Conservation (phyloP, 495 filamentous ascomycete genomes). For the Xylaria intraflava region DNA sequence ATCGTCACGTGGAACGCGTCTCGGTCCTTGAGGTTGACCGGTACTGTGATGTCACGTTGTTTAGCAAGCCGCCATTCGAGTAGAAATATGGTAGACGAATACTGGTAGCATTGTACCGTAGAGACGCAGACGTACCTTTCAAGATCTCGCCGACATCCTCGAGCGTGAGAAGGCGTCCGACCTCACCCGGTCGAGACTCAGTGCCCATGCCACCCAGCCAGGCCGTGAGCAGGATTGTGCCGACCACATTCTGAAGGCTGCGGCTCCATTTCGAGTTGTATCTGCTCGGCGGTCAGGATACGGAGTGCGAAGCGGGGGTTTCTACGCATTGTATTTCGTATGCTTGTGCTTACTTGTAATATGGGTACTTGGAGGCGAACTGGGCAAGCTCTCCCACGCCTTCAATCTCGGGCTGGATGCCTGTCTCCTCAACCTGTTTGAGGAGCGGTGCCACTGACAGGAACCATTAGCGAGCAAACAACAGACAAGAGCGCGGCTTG, state of each 20-base stretch:
- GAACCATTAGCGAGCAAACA: slow-evolving; percentile 10
- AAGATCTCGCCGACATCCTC: slow-evolving; percentile 78
- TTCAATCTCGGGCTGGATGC: slow-evolving; percentile 50
- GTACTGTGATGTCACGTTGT: slow-evolving; percentile 51
- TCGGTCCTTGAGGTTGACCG: slow-evolving; percentile 82
- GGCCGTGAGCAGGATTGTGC: slow-evolving; percentile 62
- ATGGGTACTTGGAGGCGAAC: slow-evolving; percentile 76
- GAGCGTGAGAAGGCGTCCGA: slow-evolving; percentile 70
- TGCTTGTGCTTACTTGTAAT: slow-evolving; percentile 73
- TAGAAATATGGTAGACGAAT: too few species aligned
- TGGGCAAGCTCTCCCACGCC: slow-evolving; percentile 54
- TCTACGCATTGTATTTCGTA: not conserved
- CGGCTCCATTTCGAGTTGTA: slow-evolving; percentile 82
- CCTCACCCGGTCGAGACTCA: slow-evolving; percentile 31
- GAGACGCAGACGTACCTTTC: slow-evolving; percentile 51
- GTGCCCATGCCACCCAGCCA: slow-evolving; percentile 63
- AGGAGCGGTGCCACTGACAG: slow-evolving; percentile 40
- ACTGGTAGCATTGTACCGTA: not conserved
- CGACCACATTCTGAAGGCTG: slow-evolving; percentile 75
- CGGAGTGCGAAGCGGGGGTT: not conserved
- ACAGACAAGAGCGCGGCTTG: not conserved
- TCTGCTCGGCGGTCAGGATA: slow-evolving; percentile 23
- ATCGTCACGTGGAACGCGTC: slow-evolving; percentile 94
- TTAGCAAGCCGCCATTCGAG: not conserved
- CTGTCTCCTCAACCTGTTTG: slow-evolving; percentile 43